Evolutionary conservation across 2,329 filamentous ascomycete genomes (phyloP).

Genomic region (Juglanconis sp.): DNA sequence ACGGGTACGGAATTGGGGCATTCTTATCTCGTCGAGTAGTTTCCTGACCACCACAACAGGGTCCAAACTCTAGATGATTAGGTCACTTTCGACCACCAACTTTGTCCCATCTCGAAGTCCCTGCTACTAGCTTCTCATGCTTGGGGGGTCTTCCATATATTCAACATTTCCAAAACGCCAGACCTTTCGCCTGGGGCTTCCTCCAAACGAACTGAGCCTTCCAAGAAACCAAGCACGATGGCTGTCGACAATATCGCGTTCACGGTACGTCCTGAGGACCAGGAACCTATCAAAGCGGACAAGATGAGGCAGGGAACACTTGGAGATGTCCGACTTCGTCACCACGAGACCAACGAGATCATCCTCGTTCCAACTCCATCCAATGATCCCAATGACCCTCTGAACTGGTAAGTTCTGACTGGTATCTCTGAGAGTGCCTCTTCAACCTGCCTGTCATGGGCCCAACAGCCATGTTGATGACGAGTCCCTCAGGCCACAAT

Average conservation of each 20-base stretch:
- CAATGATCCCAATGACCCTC: constrained; percentile 48
- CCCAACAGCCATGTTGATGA: not conserved
- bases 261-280: constrained; percentile 15
- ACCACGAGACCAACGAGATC: constrained; percentile 43
- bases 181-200: not conserved
- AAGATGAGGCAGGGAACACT: constrained; percentile 27
- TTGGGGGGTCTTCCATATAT: not conserved
- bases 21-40: not conserved
- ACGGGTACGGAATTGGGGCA: not conserved
- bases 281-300: constrained; percentile 18
- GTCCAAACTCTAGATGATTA: not conserved
- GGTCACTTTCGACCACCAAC: not conserved
- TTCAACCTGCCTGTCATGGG: not conserved
- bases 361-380: constrained; percentile 50
- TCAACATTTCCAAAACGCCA: not conserved
- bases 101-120: not conserved
- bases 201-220: not conserved
- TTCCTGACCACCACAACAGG: not conserved
- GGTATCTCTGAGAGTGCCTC: too few species aligned
- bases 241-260: constrained; percentile 20
- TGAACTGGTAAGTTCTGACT: constrained; percentile 42
- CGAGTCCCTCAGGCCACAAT: constrained; percentile 34
- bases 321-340: constrained; percentile 40
- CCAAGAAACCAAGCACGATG: not conserved
- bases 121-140: not conserved